These are phyloP conservation scores for Fraxinus sp. DNA, from an alignment of 305 asterid genomes.

Conservation along the genomic window DNA sequence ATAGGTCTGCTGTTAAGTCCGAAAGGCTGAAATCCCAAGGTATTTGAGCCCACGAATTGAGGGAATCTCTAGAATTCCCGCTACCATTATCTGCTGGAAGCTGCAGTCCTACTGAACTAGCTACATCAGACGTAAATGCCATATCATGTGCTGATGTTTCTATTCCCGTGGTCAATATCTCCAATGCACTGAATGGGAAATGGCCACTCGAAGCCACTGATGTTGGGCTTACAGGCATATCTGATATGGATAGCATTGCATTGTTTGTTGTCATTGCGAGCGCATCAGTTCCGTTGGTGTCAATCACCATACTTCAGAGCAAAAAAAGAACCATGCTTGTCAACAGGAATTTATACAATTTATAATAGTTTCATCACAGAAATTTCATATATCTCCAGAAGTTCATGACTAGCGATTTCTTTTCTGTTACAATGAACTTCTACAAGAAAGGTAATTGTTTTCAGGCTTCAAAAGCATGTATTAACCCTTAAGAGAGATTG, in stretches of 20 bases:
- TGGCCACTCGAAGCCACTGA: conserved; percentile 75
- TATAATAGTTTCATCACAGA: background rate
- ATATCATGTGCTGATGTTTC: conserved; percentile 64
- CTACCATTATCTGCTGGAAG: conserved; percentile 65
- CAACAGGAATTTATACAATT: conserved; percentile 2
- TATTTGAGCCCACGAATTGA: background rate
- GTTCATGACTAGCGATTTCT: background rate
- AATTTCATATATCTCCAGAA: background rate
- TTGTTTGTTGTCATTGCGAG: conserved; percentile 48
- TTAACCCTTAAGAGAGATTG: background rate
- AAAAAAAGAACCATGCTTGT: conserved; percentile 8
- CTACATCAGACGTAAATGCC: conserved; percentile 69
- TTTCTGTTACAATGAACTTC: background rate
- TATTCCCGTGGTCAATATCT: conserved; percentile 62
- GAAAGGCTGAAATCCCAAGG: conserved; percentile 72
- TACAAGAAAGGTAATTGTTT: background rate
- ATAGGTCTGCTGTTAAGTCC: conserved; percentile 69
- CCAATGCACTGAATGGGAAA: conserved; percentile 64
- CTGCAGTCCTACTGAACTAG: conserved; percentile 57
- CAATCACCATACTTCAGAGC: conserved; percentile 47
- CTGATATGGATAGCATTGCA: conserved; percentile 56
- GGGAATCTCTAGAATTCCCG: conserved; percentile 42
- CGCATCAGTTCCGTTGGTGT: conserved; percentile 43
- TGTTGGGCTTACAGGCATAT: conserved; percentile 73
- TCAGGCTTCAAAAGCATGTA: background rate